Percentiles rank a stretch among this genome's conserved stretches.
Evolutionary conservation across 1,284 basidiomycete genomes (phyloP).

Genomic region (Cutaneotrichosporon daszewskae): DNA sequence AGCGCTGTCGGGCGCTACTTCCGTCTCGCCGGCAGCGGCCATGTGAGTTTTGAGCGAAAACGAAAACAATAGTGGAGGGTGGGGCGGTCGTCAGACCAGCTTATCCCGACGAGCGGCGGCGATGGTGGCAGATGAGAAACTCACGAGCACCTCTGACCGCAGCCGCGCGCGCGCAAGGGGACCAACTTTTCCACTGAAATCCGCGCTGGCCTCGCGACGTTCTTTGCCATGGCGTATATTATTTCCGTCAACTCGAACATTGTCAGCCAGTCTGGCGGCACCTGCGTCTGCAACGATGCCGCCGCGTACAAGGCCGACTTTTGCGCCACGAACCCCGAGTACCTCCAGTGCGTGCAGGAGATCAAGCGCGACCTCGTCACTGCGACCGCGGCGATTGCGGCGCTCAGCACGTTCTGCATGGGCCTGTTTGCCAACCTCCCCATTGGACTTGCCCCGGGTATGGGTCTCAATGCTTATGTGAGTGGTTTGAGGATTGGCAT

Average conservation of each 20-base stretch:
- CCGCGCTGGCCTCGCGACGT: slow-evolving; percentile 74
- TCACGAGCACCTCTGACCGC: too few species aligned
- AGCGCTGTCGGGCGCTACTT: slow-evolving; percentile 73
- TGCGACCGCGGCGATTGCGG: slow-evolving; percentile 66
- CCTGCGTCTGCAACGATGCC: slow-evolving; percentile 60
- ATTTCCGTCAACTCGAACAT: slow-evolving; percentile 54
- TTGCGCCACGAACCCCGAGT: slow-evolving; percentile 55
- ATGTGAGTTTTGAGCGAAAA: slow-evolving; percentile 33
- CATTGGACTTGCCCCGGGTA: slow-evolving; percentile 54
- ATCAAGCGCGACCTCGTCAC: slow-evolving; percentile 58
- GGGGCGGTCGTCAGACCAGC: background rate
- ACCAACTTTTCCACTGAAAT: slow-evolving; percentile 76
- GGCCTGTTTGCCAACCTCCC: slow-evolving; percentile 40
- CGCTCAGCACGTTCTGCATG: slow-evolving; percentile 57
- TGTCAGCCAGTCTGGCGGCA: slow-evolving; percentile 68
- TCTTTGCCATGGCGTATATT: slow-evolving; percentile 54
- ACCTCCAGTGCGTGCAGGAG: slow-evolving; percentile 62
- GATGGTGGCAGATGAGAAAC: too few species aligned
- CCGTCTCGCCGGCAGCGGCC: slow-evolving; percentile 74
- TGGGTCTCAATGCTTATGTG: slow-evolving; percentile 83
- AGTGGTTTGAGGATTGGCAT: too few species aligned
- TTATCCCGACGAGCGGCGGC: background rate
- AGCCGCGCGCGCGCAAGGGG: slow-evolving; percentile 62
- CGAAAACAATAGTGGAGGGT: too few species aligned
- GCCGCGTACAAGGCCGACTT: slow-evolving; percentile 38